Conservation (phyloP, 2,329 filamentous ascomycete species). For the Calonectria pseudoturangicola region DNA sequence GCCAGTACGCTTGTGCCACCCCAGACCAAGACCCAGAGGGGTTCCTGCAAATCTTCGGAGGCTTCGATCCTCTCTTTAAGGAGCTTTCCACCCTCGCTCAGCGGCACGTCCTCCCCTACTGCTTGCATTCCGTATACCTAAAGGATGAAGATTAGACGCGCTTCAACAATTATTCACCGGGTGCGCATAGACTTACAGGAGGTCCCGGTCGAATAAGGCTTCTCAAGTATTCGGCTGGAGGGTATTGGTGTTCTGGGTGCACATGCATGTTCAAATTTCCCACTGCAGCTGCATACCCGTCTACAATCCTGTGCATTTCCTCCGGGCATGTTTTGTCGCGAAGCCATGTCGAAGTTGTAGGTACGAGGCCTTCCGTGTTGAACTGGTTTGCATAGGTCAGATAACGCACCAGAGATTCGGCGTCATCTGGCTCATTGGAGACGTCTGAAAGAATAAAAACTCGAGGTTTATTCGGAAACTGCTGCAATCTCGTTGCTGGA, state of each 20-base stretch:
- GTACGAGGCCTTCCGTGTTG: slow-evolving; percentile 19
- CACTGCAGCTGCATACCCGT: slow-evolving; percentile 64
- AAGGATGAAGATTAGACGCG: not conserved
- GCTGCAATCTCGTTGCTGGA: not conserved
- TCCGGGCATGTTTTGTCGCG: slow-evolving; percentile 58
- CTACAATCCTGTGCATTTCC: slow-evolving; percentile 63
- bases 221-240: slow-evolving; percentile 55
- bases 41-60: slow-evolving; percentile 42
- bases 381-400: slow-evolving; percentile 32
- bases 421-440: slow-evolving; percentile 35
- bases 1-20: slow-evolving; percentile 72
- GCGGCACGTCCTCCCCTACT: slow-evolving; percentile 52
- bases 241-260: slow-evolving; percentile 63
- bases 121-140: slow-evolving; percentile 56
- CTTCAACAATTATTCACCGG: not conserved
- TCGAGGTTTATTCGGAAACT: slow-evolving; percentile 27
- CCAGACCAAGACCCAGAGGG: slow-evolving; percentile 66
- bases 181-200: not conserved
- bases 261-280: slow-evolving; percentile 69
- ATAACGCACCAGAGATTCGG: slow-evolving; percentile 34
- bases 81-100: slow-evolving; percentile 62
- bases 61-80: slow-evolving; percentile 54
- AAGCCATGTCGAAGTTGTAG: slow-evolving; percentile 22
- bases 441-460: slow-evolving; percentile 33
- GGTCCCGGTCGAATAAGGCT: slow-evolving; percentile 1